phyloP scores from a whole-genome alignment of 2,329 filamentous ascomycete species.

The Neonectria neomacrospora region DNA sequence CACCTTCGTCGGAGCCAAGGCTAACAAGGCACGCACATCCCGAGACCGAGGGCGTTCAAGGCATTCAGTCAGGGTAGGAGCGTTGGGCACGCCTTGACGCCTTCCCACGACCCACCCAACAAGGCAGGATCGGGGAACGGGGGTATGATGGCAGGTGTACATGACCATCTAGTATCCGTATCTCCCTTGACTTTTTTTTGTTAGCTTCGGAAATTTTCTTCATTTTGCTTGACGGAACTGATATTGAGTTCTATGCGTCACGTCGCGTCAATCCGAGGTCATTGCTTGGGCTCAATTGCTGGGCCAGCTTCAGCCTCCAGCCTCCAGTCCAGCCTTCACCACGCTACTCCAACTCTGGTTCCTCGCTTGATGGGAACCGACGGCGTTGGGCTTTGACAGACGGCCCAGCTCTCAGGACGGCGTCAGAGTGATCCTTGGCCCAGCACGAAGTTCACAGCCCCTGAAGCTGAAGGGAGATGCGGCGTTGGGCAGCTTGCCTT shows the following conservation, averaged over 20 bases:
- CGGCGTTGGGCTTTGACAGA: conserved; percentile 15
- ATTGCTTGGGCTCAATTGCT: conserved; percentile 39
- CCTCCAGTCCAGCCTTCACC: not conserved
- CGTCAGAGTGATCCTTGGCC: not conserved
- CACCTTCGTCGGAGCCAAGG: not conserved
- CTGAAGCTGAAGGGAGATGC: conserved; percentile 10
- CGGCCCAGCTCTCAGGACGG: conserved; percentile 4
- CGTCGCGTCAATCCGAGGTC: conserved; percentile 43
- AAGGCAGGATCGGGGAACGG: conserved; percentile 20
- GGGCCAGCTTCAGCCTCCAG: conserved; percentile 25
- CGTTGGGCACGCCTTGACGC: conserved; percentile 12
- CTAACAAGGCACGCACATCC: conserved; percentile 3
- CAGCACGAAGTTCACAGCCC: conserved; percentile 23
- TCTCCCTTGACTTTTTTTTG: conserved; percentile 14
- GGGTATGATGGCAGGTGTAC: conserved; percentile 18
- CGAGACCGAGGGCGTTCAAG: conserved; percentile 1
- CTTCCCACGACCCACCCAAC: conserved; percentile 12
- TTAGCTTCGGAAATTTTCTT: conserved; percentile 12
- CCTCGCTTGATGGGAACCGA: conserved; percentile 11
- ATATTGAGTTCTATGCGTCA: conserved; percentile 37
- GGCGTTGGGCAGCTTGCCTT: not conserved
- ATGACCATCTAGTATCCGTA: conserved; percentile 27
- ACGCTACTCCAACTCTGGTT: conserved; percentile 9
- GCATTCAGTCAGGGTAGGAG: conserved; percentile 5
- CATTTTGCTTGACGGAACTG: conserved; percentile 18